Evolutionary conservation across 2,329 filamentous ascomycete genomes (phyloP).

Genomic region (Alternaria sp.): DNA sequence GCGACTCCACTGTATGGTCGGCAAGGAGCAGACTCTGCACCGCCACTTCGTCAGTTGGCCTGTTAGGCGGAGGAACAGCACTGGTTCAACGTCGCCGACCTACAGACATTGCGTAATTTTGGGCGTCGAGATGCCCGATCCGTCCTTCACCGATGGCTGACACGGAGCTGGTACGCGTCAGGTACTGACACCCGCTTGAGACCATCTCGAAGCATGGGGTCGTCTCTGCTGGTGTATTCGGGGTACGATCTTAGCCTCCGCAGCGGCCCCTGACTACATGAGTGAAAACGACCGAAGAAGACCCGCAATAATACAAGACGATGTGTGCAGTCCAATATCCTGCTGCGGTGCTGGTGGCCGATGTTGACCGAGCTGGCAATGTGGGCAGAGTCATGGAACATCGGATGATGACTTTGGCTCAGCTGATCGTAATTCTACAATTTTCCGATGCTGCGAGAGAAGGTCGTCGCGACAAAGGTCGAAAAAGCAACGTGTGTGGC

Average conservation of each 20-base stretch:
- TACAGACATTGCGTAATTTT: background rate
- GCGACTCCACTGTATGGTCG: background rate
- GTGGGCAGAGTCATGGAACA: background rate
- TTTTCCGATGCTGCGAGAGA: background rate
- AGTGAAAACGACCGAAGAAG: constrained; percentile 6
- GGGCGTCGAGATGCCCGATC: background rate
- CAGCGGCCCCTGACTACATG: constrained; percentile 8
- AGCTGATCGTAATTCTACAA: background rate
- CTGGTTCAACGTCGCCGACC: background rate
- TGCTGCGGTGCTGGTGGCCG: constrained; percentile 3
- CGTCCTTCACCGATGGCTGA: background rate
- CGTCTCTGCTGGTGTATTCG: background rate
- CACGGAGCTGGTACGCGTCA: background rate
- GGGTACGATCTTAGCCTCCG: background rate
- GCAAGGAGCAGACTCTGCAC: constrained; percentile 3
- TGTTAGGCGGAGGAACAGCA: background rate
- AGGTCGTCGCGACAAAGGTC: background rate
- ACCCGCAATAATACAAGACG: constrained; percentile 5
- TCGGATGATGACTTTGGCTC: background rate
- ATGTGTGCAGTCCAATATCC: background rate
- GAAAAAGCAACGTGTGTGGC: background rate
- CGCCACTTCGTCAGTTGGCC: background rate
- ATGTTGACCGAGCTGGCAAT: constrained; percentile 1
- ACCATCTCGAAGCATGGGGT: constrained; percentile 1
- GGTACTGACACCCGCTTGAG: background rate